These are phyloP conservation scores for Salix udensis DNA, from an alignment of 345 rosid species.

Conservation along the genomic window DNA sequence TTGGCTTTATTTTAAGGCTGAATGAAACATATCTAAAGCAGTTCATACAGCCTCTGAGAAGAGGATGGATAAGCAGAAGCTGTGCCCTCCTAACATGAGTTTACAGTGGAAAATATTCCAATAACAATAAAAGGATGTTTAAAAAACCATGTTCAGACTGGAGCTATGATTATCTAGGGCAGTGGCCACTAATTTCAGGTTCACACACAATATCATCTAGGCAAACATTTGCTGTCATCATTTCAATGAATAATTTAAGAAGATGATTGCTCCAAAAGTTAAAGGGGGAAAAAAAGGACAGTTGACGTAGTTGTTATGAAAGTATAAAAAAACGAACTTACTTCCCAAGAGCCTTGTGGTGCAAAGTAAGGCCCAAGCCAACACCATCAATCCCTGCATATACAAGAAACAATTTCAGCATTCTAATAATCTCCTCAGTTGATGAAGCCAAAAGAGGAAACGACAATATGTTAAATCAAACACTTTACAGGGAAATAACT, in stretches of 20 bases:
- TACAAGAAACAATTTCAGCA: conserved; percentile 7
- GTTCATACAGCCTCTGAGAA: neutral
- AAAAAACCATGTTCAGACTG: neutral
- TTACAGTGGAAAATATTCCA: neutral
- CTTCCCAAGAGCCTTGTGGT: conserved; percentile 76
- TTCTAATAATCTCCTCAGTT: neutral
- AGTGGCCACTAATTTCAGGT: neutral
- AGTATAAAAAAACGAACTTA: conserved; percentile 30
- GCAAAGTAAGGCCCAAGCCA: conserved; percentile 77
- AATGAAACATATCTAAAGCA: neutral
- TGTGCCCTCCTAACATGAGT: neutral
- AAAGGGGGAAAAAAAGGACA: neutral
- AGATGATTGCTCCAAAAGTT: neutral
- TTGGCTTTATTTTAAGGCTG: neutral
- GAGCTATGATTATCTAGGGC: neutral
- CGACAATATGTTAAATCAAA: neutral
- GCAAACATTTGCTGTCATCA: neutral
- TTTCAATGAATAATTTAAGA: neutral
- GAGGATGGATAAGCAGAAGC: neutral
- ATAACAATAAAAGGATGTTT: neutral
- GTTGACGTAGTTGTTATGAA: neutral
- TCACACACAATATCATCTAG: neutral
- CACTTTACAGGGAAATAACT: neutral
- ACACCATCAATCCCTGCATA: conserved; percentile 64
- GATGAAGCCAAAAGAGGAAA: neutral